phyloP scores from a whole-genome alignment of 1,284 basidiomycete species.

The Ceratobasidium theobromae region DNA sequence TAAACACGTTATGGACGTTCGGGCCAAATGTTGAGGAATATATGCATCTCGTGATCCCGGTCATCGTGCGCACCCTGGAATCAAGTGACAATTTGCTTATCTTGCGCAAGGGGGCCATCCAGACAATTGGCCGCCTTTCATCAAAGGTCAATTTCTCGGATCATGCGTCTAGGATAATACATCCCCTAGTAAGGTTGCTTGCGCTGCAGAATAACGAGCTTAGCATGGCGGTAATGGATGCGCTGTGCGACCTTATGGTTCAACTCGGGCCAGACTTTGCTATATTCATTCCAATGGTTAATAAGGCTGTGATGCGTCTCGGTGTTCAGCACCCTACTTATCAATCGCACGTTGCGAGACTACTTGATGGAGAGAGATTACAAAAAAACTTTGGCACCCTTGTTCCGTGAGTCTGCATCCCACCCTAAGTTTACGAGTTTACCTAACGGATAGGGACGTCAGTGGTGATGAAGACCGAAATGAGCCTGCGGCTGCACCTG shows the following conservation, averaged over 20 bases:
- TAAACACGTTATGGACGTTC: constrained; percentile 93
- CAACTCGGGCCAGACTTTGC: constrained; percentile 97
- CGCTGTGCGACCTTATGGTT: constrained; percentile 86
- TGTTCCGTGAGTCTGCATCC: constrained; percentile 33
- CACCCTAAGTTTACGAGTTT: background rate
- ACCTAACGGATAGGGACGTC: constrained; percentile 18
- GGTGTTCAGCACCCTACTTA: constrained; percentile 81
- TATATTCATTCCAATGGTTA: constrained; percentile 95
- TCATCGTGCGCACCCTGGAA: constrained; percentile 92
- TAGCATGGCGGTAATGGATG: constrained; percentile 87
- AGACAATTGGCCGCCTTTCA: constrained; percentile 89
- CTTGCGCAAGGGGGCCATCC: constrained; percentile 85
- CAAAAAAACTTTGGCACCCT: constrained; percentile 56
- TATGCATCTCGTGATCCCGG: constrained; percentile 93
- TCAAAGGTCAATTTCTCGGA: constrained; percentile 98
- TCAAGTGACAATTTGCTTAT: constrained; percentile 72
- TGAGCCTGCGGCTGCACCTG: constrained; percentile 72
- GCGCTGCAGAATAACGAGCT: constrained; percentile 80
- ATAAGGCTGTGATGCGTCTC: constrained; percentile 59
- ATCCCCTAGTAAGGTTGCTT: constrained; percentile 89
- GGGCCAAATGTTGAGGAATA: constrained; percentile 98
- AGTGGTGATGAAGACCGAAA: constrained; percentile 62
- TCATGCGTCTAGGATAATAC: constrained; percentile 95
- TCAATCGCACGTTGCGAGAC: constrained; percentile 83
- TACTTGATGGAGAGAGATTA: constrained; percentile 89